Conservation (phyloP, 2,329 filamentous ascomycete species). For the Beauveria varroae region DNA sequence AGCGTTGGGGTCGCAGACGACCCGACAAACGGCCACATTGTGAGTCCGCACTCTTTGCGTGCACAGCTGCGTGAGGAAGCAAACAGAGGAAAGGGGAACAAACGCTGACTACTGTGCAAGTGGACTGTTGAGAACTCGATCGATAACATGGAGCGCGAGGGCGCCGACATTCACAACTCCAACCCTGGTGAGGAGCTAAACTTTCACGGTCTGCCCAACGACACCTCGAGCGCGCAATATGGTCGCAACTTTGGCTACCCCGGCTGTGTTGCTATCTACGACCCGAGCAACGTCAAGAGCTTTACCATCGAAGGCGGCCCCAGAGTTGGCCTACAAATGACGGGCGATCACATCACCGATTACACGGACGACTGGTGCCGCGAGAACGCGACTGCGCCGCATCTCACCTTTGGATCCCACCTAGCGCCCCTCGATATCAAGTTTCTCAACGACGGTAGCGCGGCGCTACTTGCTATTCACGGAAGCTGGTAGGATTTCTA, state of each 20-base stretch:
- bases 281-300: slow-evolving; percentile 23
- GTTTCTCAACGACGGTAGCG: slow-evolving; percentile 46
- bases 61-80: background rate
- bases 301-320: slow-evolving; percentile 18
- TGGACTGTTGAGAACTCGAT: slow-evolving; percentile 60
- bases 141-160: slow-evolving; percentile 49
- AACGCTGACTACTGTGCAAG: slow-evolving; percentile 5
- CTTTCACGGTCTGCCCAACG: slow-evolving; percentile 51
- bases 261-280: slow-evolving; percentile 53
- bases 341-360: slow-evolving; percentile 17
- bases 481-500: slow-evolving; percentile 42
- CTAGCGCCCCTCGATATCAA: slow-evolving; percentile 58
- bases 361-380: slow-evolving; percentile 19
- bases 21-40: slow-evolving; percentile 36
- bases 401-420: slow-evolving; percentile 35
- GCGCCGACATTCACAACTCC: slow-evolving; percentile 51
- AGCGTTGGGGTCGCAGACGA: slow-evolving; percentile 60
- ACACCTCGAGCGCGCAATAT: slow-evolving; percentile 15
- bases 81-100: background rate
- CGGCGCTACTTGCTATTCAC: slow-evolving; percentile 55
- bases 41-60: slow-evolving; percentile 11
- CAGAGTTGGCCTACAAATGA: slow-evolving; percentile 18
- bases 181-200: slow-evolving; percentile 70
- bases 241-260: slow-evolving; percentile 56
- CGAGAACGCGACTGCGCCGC: slow-evolving; percentile 16